Conservation (phyloP, 805 yeast genomes). For the Jamesozyma hellenica region DNA sequence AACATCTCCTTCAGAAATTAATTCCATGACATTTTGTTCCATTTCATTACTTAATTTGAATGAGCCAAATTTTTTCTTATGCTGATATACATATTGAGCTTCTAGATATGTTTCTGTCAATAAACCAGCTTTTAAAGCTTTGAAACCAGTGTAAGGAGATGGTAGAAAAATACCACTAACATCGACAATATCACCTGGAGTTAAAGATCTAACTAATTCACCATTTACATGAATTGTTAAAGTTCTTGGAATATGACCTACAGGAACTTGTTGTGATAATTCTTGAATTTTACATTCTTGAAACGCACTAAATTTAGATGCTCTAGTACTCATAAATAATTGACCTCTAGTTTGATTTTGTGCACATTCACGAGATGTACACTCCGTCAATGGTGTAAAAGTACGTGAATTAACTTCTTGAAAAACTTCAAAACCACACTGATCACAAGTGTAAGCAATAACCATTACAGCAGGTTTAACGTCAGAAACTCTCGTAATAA, state of each 20-base stretch:
- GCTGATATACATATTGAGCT: constrained; percentile 77
- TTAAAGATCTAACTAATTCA: constrained; percentile 70
- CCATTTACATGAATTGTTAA: constrained; percentile 86
- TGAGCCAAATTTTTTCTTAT: constrained; percentile 75
- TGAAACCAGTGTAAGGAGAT: constrained; percentile 89
- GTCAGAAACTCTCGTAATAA: constrained; percentile 89
- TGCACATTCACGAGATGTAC: constrained; percentile 72
- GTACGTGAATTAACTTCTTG: constrained; percentile 83
- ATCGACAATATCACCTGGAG: constrained; percentile 94
- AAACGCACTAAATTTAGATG: constrained; percentile 88
- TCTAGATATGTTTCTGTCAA: constrained; percentile 89
- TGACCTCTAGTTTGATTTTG: constrained; percentile 80
- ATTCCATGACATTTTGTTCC: constrained; percentile 42
- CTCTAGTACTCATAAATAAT: constrained; percentile 85
- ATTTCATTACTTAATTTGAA: constrained; percentile 49
- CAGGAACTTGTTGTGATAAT: constrained; percentile 91
- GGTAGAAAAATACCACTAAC: constrained; percentile 89
- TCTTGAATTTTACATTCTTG: constrained; percentile 95
- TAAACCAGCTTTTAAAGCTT: constrained; percentile 85
- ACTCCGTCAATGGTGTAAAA: constrained; percentile 79
- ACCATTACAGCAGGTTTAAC: constrained; percentile 88
- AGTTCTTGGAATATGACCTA: constrained; percentile 92
- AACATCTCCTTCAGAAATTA: constrained; percentile 55
- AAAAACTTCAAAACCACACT: constrained; percentile 92
- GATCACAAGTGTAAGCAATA: constrained; percentile 93